Evolutionary conservation across 73 alveolate genomes (phyloP), one percentile per base, ranked within the genome.

Genomic region (Halteria grandinella): DNA sequence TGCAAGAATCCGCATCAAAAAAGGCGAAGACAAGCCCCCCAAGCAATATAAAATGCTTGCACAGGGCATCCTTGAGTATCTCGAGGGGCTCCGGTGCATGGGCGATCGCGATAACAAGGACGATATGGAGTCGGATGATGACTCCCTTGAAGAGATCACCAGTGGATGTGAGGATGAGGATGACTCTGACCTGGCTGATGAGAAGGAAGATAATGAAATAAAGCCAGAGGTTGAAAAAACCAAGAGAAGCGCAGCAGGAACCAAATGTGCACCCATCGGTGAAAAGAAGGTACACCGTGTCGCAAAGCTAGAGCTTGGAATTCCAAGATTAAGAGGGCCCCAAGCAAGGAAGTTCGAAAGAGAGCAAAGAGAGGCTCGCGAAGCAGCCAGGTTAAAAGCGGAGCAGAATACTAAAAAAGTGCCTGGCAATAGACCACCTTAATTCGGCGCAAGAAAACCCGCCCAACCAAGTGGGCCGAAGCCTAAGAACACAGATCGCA

Each of bases 101-200:
- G 36, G 29, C 27, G 5, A 12, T 21, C 33, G 29, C 3, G 53
- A 32, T 3, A 8, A 23, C 8, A 8, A 27, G 18, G 75, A 57
- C 6, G 69, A 53, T 53, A n/a, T n/a, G n/a, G 69, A 53, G 23
- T 25, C 29, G 69, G 69, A 53, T 53, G 29, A 53, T 53, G 29
- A 53, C 6, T 7, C 29, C 20, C 14, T 23, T 53, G 45, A 20
- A n/a, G n/a, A n/a, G n/a, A n/a, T n/a, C n/a, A n/a, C n/a, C n/a
- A n/a, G n/a, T 2, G 75, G 36, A 28, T 32, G 36, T 27, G 75
- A 57, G 8, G 75, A 57, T 27, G 75, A 57, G 29, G 75, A 57
- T 57, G 75, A 57, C 6, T 33, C 55, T 29, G 75, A 57, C 8
- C 75, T 57, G 14, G 69, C 23, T 3, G 75, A 27, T 57, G 75